Conservation (phyloP, 352 stramenopile genomes). For the Aphanomyces invadans region DNA sequence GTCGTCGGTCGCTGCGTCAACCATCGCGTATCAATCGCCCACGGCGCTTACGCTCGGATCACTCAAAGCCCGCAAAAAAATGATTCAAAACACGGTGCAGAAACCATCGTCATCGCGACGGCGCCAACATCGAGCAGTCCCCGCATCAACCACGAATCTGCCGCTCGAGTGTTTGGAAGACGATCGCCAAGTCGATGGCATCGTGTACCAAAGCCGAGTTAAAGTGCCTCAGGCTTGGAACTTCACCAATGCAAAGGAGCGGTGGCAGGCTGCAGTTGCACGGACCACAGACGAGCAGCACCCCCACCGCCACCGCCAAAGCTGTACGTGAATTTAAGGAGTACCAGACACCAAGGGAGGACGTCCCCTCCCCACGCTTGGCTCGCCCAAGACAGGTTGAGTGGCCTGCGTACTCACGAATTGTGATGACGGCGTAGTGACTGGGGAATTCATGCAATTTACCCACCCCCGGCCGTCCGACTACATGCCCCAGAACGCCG, state of each 20-base stretch:
- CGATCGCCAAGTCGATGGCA: constrained; percentile 13
- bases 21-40: background rate
- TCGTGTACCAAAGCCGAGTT: constrained; percentile 23
- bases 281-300: constrained; percentile 1
- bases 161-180: background rate
- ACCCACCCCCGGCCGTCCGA: background rate
- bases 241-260: constrained; percentile 17
- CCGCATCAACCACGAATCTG: too few species aligned
- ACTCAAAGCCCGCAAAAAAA: constrained; percentile 25
- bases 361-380: background rate
- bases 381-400: background rate
- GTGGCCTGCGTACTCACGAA: background rate
- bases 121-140: too few species aligned
- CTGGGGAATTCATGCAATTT: background rate
- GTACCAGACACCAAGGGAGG: too few species aligned
- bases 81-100: constrained; percentile 3
- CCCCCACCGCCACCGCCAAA: background rate
- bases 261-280: constrained; percentile 13
- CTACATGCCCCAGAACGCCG: constrained; percentile 36
- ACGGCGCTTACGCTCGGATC: background rate
- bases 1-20: background rate
- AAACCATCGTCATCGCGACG: too few species aligned
- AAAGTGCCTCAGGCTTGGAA: constrained; percentile 16
- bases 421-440: too few species aligned
- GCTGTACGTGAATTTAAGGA: background rate